Evolutionary conservation across 768 basidiomycete species (phyloP).

Genomic region (Leccinum aurantiacum): DNA sequence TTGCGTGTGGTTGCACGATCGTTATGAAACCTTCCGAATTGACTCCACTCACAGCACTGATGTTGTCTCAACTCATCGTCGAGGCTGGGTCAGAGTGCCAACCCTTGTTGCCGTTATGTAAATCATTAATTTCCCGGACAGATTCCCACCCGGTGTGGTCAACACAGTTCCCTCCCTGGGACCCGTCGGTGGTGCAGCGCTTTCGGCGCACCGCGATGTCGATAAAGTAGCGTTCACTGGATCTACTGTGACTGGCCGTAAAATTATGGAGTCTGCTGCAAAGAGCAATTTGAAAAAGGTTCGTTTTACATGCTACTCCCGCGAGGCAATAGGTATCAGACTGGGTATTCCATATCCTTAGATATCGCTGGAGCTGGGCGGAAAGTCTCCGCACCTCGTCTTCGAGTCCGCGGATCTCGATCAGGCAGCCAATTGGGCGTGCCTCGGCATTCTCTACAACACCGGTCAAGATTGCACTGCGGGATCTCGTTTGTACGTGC

Average conservation of each 20-base stretch:
- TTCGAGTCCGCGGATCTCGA: conserved; percentile 92
- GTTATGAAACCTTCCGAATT: conserved; percentile 95
- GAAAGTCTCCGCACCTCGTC: conserved; percentile 86
- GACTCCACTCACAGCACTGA: conserved; percentile 80
- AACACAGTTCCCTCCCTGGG: conserved; percentile 88
- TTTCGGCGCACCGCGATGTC: conserved; percentile 79
- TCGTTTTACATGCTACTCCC: conserved; percentile 26
- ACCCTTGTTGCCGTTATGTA: conserved; percentile 12
- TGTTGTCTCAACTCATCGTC: conserved; percentile 74
- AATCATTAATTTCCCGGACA: conserved; percentile 31
- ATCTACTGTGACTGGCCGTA: conserved; percentile 84
- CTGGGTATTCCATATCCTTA: conserved; percentile 26
- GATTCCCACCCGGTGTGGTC: conserved; percentile 88
- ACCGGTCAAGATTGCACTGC: conserved; percentile 94
- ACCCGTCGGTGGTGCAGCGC: conserved; percentile 77
- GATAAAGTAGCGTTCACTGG: conserved; percentile 98
- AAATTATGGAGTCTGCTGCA: conserved; percentile 89
- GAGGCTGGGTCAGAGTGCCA: conserved; percentile 70
- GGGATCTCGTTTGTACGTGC: conserved; percentile 87
- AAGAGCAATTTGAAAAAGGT: conserved; percentile 94
- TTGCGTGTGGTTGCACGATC: conserved; percentile 89
- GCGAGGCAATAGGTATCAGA: conserved; percentile 22
- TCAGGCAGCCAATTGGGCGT: conserved; percentile 81
- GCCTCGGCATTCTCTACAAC: conserved; percentile 84
- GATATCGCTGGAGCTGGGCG: conserved; percentile 92